phyloP scores from a whole-genome alignment of 192 early-diverging fungal species.

The Coemansia sp. region DNA sequence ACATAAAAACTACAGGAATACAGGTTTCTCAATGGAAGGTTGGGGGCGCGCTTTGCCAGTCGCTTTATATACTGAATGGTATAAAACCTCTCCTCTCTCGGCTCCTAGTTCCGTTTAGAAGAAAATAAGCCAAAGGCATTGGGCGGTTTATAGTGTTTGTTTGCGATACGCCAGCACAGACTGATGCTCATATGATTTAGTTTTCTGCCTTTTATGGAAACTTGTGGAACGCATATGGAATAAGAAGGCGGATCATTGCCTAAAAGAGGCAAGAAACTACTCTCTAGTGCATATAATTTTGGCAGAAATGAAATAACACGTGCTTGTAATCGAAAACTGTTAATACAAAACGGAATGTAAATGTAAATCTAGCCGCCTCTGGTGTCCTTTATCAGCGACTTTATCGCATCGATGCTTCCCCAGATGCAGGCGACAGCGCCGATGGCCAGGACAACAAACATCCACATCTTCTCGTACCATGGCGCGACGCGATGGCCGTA shows the following conservation, averaged over 20 bases:
- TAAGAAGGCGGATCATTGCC: too few relatives aligned
- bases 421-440: conserved; percentile 61
- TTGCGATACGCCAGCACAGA: too few relatives aligned
- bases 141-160: too few relatives aligned
- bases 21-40: too few relatives aligned
- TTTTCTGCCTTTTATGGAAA: background rate
- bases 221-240: too few relatives aligned
- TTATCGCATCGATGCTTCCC: conserved; percentile 66
- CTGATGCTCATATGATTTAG: background rate
- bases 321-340: background rate
- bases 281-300: background rate
- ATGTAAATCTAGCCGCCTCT: conserved; percentile 11
- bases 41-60: too few relatives aligned
- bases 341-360: conserved; percentile 2
- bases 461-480: conserved; percentile 54
- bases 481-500: conserved; percentile 57
- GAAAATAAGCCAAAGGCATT: too few relatives aligned
- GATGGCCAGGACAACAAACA: conserved; percentile 54
- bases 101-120: too few relatives aligned
- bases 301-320: background rate
- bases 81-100: too few relatives aligned
- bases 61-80: too few relatives aligned
- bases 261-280: too few relatives aligned
- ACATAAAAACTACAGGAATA: too few relatives aligned
- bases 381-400: conserved; percentile 57